phyloP scores from a whole-genome alignment of 148 eudicot genomes.

The Polygonum aviculare region DNA sequence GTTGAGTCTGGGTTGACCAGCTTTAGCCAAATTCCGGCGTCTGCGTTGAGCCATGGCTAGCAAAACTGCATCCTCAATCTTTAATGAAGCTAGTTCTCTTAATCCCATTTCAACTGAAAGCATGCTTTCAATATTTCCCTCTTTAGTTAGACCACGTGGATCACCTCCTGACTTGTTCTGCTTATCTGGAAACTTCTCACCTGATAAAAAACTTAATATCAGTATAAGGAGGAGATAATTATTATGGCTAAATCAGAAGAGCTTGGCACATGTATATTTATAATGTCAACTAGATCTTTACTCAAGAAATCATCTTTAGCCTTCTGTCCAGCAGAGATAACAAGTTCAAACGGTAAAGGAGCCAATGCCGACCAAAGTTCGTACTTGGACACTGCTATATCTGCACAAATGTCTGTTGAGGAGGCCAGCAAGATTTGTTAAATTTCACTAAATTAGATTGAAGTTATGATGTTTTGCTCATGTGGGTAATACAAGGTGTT shows the following conservation, averaged over 20 bases:
- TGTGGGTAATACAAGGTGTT: not conserved
- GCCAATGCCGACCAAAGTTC: constrained; percentile 94
- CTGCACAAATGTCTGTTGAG: constrained; percentile 73
- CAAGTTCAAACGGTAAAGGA: constrained; percentile 96
- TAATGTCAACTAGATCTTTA: constrained; percentile 36
- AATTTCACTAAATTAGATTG: not conserved
- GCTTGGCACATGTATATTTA: constrained; percentile 12
- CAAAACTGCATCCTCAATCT: constrained; percentile 94
- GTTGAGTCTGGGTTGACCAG: constrained; percentile 51
- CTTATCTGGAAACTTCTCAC: constrained; percentile 43
- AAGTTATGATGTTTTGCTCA: not conserved
- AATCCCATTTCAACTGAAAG: constrained; percentile 98
- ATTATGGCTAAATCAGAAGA: not conserved
- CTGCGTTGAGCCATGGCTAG: constrained; percentile 66
- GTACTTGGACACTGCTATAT: constrained; percentile 74
- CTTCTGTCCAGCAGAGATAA: constrained; percentile 93
- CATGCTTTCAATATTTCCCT: constrained; percentile 95
- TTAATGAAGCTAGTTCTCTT: constrained; percentile 85
- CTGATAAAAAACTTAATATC: constrained; percentile 24
- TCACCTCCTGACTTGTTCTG: constrained; percentile 50
- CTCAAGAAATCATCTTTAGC: constrained; percentile 69
- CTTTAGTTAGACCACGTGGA: constrained; percentile 67
- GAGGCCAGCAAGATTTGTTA: not conserved
- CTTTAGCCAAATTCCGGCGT: constrained; percentile 60
- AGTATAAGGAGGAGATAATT: not conserved